Evolutionary conservation across 305 asterid species (phyloP).

Genomic region (Petunia hybrid): DNA sequence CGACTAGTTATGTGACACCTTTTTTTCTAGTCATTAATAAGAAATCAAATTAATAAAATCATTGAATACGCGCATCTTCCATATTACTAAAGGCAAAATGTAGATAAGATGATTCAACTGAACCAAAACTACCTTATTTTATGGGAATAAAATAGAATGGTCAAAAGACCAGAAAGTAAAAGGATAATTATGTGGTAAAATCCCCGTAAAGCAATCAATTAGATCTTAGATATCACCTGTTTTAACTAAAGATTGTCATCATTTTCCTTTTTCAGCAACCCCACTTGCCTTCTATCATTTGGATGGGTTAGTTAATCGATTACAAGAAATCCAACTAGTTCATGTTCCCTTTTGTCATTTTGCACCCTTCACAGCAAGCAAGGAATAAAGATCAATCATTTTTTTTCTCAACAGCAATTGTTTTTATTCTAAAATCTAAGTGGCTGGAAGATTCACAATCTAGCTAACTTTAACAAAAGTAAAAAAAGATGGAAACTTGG

Average conservation of each 20-base stretch:
- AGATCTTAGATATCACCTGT: slow-evolving; percentile 25
- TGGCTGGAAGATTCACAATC: slow-evolving; percentile 14
- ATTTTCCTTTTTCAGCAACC: slow-evolving; percentile 37
- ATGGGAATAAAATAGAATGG: neutral
- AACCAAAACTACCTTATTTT: neutral
- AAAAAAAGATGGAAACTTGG: neutral
- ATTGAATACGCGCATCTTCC: neutral
- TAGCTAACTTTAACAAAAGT: slow-evolving; percentile 15
- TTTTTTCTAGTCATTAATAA: neutral
- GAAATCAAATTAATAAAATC: neutral
- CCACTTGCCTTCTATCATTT: slow-evolving; percentile 36
- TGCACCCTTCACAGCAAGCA: slow-evolving; percentile 53
- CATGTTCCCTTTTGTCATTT: slow-evolving; percentile 42
- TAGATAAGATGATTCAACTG: neutral
- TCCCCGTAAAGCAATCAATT: slow-evolving; percentile 26
- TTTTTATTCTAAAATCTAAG: neutral
- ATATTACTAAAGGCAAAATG: neutral
- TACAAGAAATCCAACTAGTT: slow-evolving; percentile 36
- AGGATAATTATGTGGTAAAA: slow-evolving; percentile 32
- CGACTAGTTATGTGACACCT: neutral
- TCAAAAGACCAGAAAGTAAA: slow-evolving; percentile 13
- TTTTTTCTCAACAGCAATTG: neutral
- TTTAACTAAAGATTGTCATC: slow-evolving; percentile 35
- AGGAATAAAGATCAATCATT: slow-evolving; percentile 45
- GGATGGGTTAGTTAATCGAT: slow-evolving; percentile 42